These are phyloP conservation scores for Dactylellina cionopaga DNA, from an alignment of 2,329 filamentous ascomycete species.

Conservation along the genomic window DNA sequence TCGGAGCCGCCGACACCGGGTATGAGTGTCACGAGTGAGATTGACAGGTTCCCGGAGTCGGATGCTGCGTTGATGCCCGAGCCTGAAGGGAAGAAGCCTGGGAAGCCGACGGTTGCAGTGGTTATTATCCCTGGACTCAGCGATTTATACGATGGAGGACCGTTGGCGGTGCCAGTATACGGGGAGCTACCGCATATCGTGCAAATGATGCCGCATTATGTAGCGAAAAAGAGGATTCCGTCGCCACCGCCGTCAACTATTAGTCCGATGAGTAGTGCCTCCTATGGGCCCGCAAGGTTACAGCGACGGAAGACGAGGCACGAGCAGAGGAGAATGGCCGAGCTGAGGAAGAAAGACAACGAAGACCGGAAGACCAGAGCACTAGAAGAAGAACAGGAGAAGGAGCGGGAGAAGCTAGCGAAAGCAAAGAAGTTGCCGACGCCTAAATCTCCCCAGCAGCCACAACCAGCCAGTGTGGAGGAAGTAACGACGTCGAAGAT, in stretches of 20 bases:
- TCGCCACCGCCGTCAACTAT: slow-evolving; percentile 49
- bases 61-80: slow-evolving; percentile 41
- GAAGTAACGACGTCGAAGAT: slow-evolving; percentile 51
- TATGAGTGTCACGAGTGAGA: slow-evolving; percentile 46
- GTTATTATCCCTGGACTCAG: slow-evolving; percentile 45
- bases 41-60: slow-evolving; percentile 41
- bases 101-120: slow-evolving; percentile 47
- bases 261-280: slow-evolving; percentile 52
- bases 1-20: slow-evolving; percentile 49
- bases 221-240: slow-evolving; percentile 42
- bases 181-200: slow-evolving; percentile 48
- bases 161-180: slow-evolving; percentile 42
- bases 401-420: slow-evolving; percentile 2
- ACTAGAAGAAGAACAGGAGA: neutral
- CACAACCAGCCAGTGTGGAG: slow-evolving; percentile 29
- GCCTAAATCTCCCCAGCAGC: slow-evolving; percentile 15
- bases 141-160: slow-evolving; percentile 45
- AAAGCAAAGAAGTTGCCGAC: slow-evolving; percentile 23
- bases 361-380: slow-evolving; percentile 4
- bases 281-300: slow-evolving; percentile 38
- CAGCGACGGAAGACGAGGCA: slow-evolving; percentile 37
- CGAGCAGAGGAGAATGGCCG: slow-evolving; percentile 36
- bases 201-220: slow-evolving; percentile 51
- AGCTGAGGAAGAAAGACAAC: slow-evolving; percentile 20
- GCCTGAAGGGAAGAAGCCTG: slow-evolving; percentile 36